Conservation (phyloP, 345 rosid genomes). For the Eutrema heterophyllum region DNA sequence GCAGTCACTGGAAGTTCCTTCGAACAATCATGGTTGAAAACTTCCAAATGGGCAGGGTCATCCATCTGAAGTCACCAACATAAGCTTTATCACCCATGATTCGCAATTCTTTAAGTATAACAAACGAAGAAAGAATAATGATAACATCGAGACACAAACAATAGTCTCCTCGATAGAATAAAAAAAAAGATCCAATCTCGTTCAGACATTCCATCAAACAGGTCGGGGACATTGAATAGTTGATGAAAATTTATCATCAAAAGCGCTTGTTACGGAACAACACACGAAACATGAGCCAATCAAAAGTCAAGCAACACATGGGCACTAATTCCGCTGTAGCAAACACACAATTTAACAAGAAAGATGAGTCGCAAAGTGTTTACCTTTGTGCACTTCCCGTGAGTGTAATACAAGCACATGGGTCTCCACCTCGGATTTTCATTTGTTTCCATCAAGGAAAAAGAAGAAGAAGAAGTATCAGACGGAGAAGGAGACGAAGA, state of each 20-base stretch:
- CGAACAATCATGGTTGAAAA: constrained; percentile 63
- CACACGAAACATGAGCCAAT: neutral
- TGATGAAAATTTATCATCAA: neutral
- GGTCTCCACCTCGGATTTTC: constrained; percentile 52
- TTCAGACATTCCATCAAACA: constrained; percentile 41
- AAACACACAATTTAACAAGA: neutral
- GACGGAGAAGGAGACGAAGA: constrained; percentile 28
- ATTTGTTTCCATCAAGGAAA: constrained; percentile 19
- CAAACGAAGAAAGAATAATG: neutral
- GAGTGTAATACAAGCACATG: constrained; percentile 80
- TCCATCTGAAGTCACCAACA: constrained; percentile 48
- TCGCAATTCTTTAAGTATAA: neutral
- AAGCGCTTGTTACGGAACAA: neutral
- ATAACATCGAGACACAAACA: neutral
- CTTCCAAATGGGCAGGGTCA: constrained; percentile 62
- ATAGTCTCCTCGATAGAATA: neutral
- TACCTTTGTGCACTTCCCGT: constrained; percentile 80
- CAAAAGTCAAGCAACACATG: neutral
- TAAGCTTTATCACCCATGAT: neutral
- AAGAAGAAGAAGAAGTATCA: constrained; percentile 18
- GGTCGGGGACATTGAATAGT: constrained; percentile 1
- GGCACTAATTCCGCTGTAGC: neutral
- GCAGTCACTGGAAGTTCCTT: constrained; percentile 53
- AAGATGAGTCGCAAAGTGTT: neutral
- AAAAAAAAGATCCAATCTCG: neutral